A percentile compares a stretch with the other conserved stretches of the same genome.
These are phyloP conservation scores for Mesembryanthemum crystallinum DNA, from an alignment of 148 eudicot genomes.

Conservation along the genomic window DNA sequence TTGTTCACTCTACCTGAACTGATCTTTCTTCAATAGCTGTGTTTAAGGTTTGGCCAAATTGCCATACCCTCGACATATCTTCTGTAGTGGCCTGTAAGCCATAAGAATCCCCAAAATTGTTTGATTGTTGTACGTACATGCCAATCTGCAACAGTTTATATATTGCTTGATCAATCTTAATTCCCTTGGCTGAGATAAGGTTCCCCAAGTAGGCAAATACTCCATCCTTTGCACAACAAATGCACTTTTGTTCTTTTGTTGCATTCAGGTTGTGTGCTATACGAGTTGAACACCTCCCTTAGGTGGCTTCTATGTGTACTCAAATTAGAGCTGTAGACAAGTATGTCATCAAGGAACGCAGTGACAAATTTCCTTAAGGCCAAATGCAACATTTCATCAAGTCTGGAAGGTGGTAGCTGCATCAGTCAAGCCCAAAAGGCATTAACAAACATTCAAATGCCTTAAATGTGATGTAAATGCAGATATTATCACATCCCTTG, in stretches of 20 bases:
- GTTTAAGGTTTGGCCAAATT: neutral
- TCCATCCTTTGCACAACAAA: neutral
- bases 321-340: neutral
- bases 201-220: neutral
- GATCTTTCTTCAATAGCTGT: neutral
- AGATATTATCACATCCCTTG: neutral
- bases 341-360: neutral
- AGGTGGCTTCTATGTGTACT: neutral
- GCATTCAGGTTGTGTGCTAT: neutral
- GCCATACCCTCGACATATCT: neutral
- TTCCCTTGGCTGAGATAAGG: neutral
- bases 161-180: neutral
- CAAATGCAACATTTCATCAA: neutral
- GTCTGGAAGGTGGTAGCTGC: neutral
- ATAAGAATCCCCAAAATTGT: neutral
- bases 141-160: neutral
- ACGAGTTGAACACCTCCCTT: neutral
- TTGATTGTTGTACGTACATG: neutral
- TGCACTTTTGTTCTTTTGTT: neutral
- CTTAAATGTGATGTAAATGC: too few relatives aligned
- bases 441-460: neutral
- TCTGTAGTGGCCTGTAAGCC: neutral
- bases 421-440: neutral
- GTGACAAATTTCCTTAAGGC: neutral
- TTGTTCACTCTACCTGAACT: neutral